Percentiles rank a stretch among this genome's conserved stretches.
phyloP scores from a whole-genome alignment of 805 yeast genomes.

The Lipomyces yamanashiensis region DNA sequence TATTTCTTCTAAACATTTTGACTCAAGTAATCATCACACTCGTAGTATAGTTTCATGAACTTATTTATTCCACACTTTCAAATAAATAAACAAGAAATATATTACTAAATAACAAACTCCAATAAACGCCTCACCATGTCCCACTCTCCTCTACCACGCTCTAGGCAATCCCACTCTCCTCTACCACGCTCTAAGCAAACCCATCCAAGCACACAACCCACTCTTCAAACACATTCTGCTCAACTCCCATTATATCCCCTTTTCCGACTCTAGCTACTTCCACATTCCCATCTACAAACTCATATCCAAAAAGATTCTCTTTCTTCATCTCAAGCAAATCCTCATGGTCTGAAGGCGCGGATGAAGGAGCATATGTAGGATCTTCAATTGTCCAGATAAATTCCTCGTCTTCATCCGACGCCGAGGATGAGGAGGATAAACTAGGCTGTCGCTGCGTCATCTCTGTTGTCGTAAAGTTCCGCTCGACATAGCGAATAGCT shows the following conservation, averaged over 20 bases:
- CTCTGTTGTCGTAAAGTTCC: neutral
- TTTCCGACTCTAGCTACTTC: neutral
- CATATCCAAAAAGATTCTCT: neutral
- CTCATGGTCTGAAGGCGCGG: neutral
- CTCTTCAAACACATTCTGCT: conserved; percentile 13
- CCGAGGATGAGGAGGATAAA: no score
- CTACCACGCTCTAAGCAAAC: neutral
- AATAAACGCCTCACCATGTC: no score
- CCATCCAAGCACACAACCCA: conserved; percentile 6
- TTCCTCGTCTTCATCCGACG: conserved; percentile 4
- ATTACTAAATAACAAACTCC: no score
- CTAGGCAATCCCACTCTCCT: no score
- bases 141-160: no score
- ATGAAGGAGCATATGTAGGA: conserved; percentile 1
- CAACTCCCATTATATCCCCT: conserved; percentile 3
- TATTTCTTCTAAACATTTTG: no score
- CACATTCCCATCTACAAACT: neutral
- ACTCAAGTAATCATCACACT: no score
- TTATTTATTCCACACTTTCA: no score
- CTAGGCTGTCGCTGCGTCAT: neutral
- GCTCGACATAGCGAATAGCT: neutral
- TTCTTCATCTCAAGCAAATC: neutral
- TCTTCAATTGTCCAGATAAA: conserved; percentile 1
- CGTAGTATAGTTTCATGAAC: no score
- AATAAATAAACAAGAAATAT: no score